Evolutionary conservation across 805 yeast species (phyloP), one percentile per base, ranked within the genome.

Genomic region (Saccharomycopsis javanensis): DNA sequence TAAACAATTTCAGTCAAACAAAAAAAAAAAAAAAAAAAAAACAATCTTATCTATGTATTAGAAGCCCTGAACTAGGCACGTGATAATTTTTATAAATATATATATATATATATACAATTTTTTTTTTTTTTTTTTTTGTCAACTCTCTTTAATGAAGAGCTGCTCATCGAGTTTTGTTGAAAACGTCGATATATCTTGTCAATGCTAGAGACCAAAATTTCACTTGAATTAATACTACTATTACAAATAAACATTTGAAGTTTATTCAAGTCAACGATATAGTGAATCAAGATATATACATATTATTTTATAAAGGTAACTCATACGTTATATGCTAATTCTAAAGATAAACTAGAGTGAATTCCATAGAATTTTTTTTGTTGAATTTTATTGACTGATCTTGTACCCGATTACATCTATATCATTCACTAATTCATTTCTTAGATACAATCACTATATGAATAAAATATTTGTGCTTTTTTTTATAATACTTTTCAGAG

Each of bases 401-500:
- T 42, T 7, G 25, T 42, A 20, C n/a, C 11, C 13, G 11, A 31
- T 31, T 31, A 31, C 35, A 31, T 31, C 33, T 15, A 31, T 11
- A 10, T 42, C 48, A 42, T 42, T 42, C 48, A 42, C 25, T 20
- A 42, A 42, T 10, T 42, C 27, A 42, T 42, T 42, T 4, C 13
- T 28, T 28, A 20, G 23, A 42, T 20, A 42, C 28, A 42, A 20
- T 20, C 25, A 42, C 48, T 42, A 42, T 42, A 42, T 42, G 48
- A 42, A 42, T 42, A 42, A 42, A 11, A 42, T 42, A 42, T 42
- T 23, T 23, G 59, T 56, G 16, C 60, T 51, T 15, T 59, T 59
- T 48, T 59, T 59, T 28, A 58, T 58, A 53, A 58, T 58, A 30
- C 51, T 58, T 28, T 58, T 58, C 53, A 58, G 61, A 50, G 61